Conservation (phyloP, 2,329 filamentous ascomycete species). For the Sclerotinia sclerotiorum region DNA sequence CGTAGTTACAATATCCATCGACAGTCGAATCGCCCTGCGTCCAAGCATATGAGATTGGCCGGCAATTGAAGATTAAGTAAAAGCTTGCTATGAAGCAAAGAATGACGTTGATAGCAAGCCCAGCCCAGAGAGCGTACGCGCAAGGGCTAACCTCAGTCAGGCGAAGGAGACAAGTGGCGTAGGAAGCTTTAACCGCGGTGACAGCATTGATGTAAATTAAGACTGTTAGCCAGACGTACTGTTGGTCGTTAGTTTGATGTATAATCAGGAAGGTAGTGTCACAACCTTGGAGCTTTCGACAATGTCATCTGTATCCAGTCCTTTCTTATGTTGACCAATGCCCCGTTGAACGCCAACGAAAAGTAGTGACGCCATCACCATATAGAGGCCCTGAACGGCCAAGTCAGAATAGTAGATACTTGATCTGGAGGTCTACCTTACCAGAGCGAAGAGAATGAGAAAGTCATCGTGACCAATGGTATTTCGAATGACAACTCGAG, state of each 20-base stretch:
- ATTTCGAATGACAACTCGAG: constrained; percentile 12
- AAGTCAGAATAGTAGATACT: not conserved
- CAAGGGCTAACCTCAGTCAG: constrained; percentile 15
- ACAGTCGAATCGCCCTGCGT: constrained; percentile 10
- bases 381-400: constrained; percentile 8
- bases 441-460: constrained; percentile 18
- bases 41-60: constrained; percentile 21
- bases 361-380: constrained; percentile 21
- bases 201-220: constrained; percentile 20
- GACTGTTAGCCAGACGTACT: constrained; percentile 23
- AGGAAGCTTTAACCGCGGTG: constrained; percentile 18
- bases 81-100: constrained; percentile 20
- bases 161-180: constrained; percentile 22
- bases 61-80: constrained; percentile 22
- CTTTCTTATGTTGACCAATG: constrained; percentile 18
- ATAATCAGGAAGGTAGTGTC: too few relatives aligned
- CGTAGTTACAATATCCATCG: constrained; percentile 18
- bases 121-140: constrained; percentile 18
- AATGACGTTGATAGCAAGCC: constrained; percentile 15
- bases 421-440: not conserved
- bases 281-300: constrained; percentile 20
- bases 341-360: constrained; percentile 21
- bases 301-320: constrained; percentile 6
- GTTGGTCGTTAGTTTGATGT: not conserved
- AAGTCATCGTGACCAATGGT: constrained; percentile 22